phyloP scores from a whole-genome alignment of 2,329 filamentous ascomycete species.

The Mycosphaerelloides madeirae region DNA sequence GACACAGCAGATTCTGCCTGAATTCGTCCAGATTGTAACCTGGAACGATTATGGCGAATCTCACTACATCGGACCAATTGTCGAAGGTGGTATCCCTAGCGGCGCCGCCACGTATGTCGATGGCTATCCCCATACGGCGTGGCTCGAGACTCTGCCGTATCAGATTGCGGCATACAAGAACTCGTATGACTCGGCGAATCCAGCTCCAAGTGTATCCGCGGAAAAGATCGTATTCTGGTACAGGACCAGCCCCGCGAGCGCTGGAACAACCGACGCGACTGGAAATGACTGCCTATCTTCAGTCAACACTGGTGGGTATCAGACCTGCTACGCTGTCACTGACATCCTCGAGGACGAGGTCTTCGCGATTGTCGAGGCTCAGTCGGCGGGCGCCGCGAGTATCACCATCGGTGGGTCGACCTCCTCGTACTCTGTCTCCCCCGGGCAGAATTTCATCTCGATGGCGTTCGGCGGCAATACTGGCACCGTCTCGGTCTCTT shows the following conservation, averaged over 20 bases:
- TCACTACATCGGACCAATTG: constrained; percentile 46
- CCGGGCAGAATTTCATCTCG: constrained; percentile 24
- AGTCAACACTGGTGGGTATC: constrained; percentile 31
- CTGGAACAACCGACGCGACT: constrained; percentile 38
- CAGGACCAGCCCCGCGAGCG: constrained; percentile 34
- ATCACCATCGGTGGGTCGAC: constrained; percentile 36
- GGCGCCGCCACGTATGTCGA: constrained; percentile 48
- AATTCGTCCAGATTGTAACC: constrained; percentile 54
- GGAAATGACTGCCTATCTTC: constrained; percentile 20
- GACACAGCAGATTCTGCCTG: constrained; percentile 46
- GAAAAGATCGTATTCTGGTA: constrained; percentile 43
- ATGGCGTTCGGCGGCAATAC: constrained; percentile 35
- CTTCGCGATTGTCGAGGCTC: constrained; percentile 40
- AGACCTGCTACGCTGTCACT: constrained; percentile 19
- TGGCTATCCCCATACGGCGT: constrained; percentile 48
- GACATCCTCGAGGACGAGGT: constrained; percentile 42
- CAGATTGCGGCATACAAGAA: constrained; percentile 50
- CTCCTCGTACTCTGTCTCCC: constrained; percentile 16
- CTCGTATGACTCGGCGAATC: constrained; percentile 26
- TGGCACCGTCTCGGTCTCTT: constrained; percentile 38
- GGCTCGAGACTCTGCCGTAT: constrained; percentile 47
- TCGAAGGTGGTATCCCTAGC: constrained; percentile 26
- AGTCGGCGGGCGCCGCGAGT: constrained; percentile 30
- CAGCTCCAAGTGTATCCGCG: constrained; percentile 22
- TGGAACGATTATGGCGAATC: constrained; percentile 60